These are phyloP conservation scores for Lachancea waltii DNA, from an alignment of 805 yeast genomes.

Conservation along the genomic window DNA sequence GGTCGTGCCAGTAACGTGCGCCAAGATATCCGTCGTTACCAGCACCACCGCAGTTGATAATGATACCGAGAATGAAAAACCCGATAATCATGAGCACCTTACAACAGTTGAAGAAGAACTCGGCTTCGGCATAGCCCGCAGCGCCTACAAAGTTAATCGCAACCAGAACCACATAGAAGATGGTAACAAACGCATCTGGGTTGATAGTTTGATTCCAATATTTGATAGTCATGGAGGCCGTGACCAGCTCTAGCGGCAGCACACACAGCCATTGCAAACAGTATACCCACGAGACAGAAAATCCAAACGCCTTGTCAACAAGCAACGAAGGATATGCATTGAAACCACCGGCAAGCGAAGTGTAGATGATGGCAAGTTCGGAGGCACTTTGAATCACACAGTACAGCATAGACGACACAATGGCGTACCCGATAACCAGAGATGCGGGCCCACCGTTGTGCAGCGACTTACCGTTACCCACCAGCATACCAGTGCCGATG, in stretches of 20 bases:
- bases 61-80: slow-evolving; percentile 47
- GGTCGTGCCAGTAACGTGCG: slow-evolving; percentile 43
- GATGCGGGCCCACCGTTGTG: slow-evolving; percentile 43
- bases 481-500: slow-evolving; percentile 69
- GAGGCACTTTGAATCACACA: slow-evolving; percentile 56
- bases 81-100: slow-evolving; percentile 60
- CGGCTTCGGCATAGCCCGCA: slow-evolving; percentile 55
- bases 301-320: slow-evolving; percentile 51
- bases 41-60: slow-evolving; percentile 38
- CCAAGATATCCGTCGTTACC: slow-evolving; percentile 44
- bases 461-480: slow-evolving; percentile 49
- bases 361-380: slow-evolving; percentile 57
- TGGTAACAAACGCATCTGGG: slow-evolving; percentile 52
- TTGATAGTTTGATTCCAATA: slow-evolving; percentile 50
- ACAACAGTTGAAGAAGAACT: slow-evolving; percentile 56
- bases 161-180: slow-evolving; percentile 43
- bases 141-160: slow-evolving; percentile 47
- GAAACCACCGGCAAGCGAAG: slow-evolving; percentile 56
- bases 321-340: slow-evolving; percentile 49
- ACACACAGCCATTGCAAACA: slow-evolving; percentile 59
- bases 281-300: slow-evolving; percentile 58
- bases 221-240: slow-evolving; percentile 55
- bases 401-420: slow-evolving; percentile 53
- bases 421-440: slow-evolving; percentile 47
- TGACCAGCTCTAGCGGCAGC: slow-evolving; percentile 57